These are phyloP conservation scores for Coemansia sp. DNA, from an alignment of 192 early-diverging fungal genomes.

Conservation along the genomic window DNA sequence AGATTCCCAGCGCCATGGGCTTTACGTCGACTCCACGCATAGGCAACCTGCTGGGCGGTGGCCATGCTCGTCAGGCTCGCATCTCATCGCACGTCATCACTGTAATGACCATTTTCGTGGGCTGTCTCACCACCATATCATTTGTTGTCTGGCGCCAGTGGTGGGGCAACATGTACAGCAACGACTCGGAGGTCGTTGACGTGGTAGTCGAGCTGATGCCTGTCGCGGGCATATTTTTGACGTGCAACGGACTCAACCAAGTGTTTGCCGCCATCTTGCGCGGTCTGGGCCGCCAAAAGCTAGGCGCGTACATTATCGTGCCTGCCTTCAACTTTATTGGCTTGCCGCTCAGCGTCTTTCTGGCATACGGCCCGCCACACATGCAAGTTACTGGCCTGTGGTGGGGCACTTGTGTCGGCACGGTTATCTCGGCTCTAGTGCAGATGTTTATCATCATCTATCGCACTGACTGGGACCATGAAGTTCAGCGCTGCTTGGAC, in stretches of 20 bases:
- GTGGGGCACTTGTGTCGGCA: conserved; percentile 45
- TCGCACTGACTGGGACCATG: conserved; percentile 37
- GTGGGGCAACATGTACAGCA: conserved; percentile 66
- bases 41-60: conserved; percentile 60
- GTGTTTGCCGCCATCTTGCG: conserved; percentile 64
- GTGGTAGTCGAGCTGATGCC: conserved; percentile 76
- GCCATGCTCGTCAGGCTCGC: conserved; percentile 37
- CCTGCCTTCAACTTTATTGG: conserved; percentile 61
- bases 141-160: conserved; percentile 22
- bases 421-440: conserved; percentile 31
- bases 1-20: conserved; percentile 60
- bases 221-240: conserved; percentile 67
- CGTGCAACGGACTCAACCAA: conserved; percentile 62
- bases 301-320: conserved; percentile 60
- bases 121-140: conserved; percentile 1
- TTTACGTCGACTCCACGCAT: conserved; percentile 59
- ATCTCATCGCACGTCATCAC: conserved; percentile 19
- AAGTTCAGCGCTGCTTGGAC: conserved; percentile 40
- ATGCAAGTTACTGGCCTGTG: conserved; percentile 52
- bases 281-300: conserved; percentile 59
- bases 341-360: conserved; percentile 60
- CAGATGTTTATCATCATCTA: conserved; percentile 35
- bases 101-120: conserved; percentile 19
- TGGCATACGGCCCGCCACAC: conserved; percentile 51
- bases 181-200: conserved; percentile 71